Evolutionary conservation across 495 filamentous ascomycete species (phyloP).

Genomic region (Penicillium daleae): DNA sequence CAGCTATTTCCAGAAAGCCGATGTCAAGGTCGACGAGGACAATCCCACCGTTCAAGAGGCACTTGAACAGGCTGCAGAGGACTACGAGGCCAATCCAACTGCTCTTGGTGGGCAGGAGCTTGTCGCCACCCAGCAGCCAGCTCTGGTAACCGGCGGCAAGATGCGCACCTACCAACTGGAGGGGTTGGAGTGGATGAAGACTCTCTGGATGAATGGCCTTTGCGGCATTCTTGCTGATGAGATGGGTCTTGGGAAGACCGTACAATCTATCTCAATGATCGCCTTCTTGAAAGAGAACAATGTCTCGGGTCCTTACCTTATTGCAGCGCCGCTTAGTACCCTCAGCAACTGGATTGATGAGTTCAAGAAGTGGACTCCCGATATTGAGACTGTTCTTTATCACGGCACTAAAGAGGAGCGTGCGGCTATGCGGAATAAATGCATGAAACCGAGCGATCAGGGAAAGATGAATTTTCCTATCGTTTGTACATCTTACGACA

Average conservation of each 20-base stretch:
- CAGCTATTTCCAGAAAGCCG: slow-evolving; percentile 61
- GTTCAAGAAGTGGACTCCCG: slow-evolving; percentile 85
- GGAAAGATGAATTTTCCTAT: slow-evolving; percentile 77
- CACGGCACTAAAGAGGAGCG: slow-evolving; percentile 80
- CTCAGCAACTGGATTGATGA: slow-evolving; percentile 97
- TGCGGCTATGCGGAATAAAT: slow-evolving; percentile 65
- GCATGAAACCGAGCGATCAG: slow-evolving; percentile 62
- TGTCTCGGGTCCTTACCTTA: slow-evolving; percentile 84
- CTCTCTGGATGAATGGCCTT: slow-evolving; percentile 87
- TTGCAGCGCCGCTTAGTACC: slow-evolving; percentile 88
- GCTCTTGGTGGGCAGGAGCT: slow-evolving; percentile 77
- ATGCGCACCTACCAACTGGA: slow-evolving; percentile 96
- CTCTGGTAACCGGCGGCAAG: slow-evolving; percentile 79
- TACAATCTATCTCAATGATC: slow-evolving; percentile 91
- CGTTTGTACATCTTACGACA: slow-evolving; percentile 92
- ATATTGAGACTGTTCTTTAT: slow-evolving; percentile 84
- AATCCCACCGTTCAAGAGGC: slow-evolving; percentile 57
- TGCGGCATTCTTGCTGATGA: slow-evolving; percentile 90
- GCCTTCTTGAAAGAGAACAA: slow-evolving; percentile 87
- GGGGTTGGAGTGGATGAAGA: slow-evolving; percentile 88
- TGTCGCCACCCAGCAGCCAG: slow-evolving; percentile 80
- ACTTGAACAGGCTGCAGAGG: slow-evolving; percentile 57
- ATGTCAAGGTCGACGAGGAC: slow-evolving; percentile 55
- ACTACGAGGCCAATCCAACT: slow-evolving; percentile 59
- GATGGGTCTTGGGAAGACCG: slow-evolving; percentile 75